A percentile compares a stretch with the other conserved stretches of the same genome.
phyloP scores from a whole-genome alignment of 2,329 filamentous ascomycete species.

The Alternaria dauci region DNA sequence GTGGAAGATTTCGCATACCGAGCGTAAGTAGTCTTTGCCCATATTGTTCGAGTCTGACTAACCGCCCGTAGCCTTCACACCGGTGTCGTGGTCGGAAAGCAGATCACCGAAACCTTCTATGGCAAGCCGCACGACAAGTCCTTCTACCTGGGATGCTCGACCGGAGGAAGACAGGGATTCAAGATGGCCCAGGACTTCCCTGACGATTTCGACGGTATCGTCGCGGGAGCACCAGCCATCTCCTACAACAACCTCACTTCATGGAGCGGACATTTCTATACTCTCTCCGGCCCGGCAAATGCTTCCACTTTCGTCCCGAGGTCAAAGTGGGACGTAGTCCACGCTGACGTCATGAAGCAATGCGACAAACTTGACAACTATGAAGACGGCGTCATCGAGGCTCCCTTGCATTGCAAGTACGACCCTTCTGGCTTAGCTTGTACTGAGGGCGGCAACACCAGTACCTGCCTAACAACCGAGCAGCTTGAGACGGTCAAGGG shows the following conservation, averaged over 20 bases:
- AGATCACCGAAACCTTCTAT: conserved; percentile 54
- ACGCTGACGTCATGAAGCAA: conserved; percentile 57
- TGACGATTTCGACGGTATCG: conserved; percentile 50
- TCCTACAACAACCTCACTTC: conserved; percentile 47
- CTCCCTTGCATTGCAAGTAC: conserved; percentile 56
- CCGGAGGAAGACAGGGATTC: conserved; percentile 50
- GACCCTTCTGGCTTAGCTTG: conserved; percentile 53
- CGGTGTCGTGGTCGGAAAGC: conserved; percentile 50
- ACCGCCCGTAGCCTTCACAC: conserved; percentile 39
- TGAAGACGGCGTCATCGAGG: conserved; percentile 59
- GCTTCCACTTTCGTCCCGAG: conserved; percentile 52
- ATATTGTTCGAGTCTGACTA: neutral
- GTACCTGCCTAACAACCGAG: conserved; percentile 54
- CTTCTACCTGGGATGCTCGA: conserved; percentile 51
- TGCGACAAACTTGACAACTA: conserved; percentile 61
- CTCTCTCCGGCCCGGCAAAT: conserved; percentile 33
- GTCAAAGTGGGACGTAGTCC: conserved; percentile 51
- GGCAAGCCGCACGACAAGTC: conserved; percentile 52
- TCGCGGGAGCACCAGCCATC: conserved; percentile 47
- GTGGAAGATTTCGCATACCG: conserved; percentile 60
- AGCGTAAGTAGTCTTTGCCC: conserved; percentile 32
- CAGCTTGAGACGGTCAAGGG: conserved; percentile 57
- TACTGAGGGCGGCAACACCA: conserved; percentile 38
- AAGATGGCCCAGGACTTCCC: conserved; percentile 46
- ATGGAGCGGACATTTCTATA: conserved; percentile 45